Conservation (phyloP, 192 early-diverging fungal genomes). For the Chytriomyces sp. region DNA sequence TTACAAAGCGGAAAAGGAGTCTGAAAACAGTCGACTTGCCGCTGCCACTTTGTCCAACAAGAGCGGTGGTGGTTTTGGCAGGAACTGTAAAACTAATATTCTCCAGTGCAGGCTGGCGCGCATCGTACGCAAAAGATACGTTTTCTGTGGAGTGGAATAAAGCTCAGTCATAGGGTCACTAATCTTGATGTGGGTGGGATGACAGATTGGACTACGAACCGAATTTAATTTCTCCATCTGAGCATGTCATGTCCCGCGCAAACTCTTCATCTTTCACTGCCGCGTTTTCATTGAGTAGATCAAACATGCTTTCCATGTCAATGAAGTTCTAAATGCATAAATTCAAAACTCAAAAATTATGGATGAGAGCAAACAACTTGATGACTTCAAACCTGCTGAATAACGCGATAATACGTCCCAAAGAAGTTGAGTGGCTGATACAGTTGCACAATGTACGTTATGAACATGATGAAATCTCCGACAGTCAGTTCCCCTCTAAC, state of each 20-base stretch:
- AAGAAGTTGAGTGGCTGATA: constrained; percentile 89
- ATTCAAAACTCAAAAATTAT: too few species aligned
- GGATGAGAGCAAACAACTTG: too few species aligned
- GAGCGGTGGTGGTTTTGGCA: constrained; percentile 74
- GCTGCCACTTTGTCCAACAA: constrained; percentile 78
- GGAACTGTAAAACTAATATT: constrained; percentile 73
- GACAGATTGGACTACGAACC: constrained; percentile 51
- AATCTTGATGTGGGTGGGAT: too few species aligned
- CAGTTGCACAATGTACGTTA: constrained; percentile 88
- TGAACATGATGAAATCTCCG: constrained; percentile 86
- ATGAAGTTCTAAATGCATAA: constrained; percentile 51
- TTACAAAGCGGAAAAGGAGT: constrained; percentile 36
- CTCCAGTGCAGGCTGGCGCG: constrained; percentile 66
- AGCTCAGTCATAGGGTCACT: neutral
- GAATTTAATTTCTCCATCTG: constrained; percentile 70
- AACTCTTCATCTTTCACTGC: constrained; percentile 70
- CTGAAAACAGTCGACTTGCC: constrained; percentile 62
- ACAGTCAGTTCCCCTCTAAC: constrained; percentile 71
- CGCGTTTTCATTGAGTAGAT: constrained; percentile 69
- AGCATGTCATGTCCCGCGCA: constrained; percentile 62
- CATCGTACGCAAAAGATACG: constrained; percentile 75
- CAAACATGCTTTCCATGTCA: constrained; percentile 98
- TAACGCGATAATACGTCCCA: constrained; percentile 91
- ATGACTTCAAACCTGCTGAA: constrained; percentile 67
- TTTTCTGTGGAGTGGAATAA: constrained; percentile 61